Percentiles rank a stretch among this genome's conserved stretches.
phyloP scores from a whole-genome alignment of 2,329 filamentous ascomycete species.

The Paecilomyces dactylethromorphus region DNA sequence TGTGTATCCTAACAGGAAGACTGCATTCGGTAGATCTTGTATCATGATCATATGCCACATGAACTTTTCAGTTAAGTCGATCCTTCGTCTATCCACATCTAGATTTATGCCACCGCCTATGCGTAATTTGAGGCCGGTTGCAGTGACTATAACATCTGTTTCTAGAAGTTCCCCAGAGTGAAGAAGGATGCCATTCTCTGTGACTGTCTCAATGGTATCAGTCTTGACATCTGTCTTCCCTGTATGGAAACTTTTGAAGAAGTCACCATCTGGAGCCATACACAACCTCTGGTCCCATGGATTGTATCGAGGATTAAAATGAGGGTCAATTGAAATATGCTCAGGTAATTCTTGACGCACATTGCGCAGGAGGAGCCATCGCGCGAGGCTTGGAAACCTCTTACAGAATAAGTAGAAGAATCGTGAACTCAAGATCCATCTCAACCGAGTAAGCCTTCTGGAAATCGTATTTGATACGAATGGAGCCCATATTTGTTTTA shows the following conservation, averaged over 20 bases:
- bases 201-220: conserved; percentile 43
- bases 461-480: not conserved
- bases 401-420: conserved; percentile 43
- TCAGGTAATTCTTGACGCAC: conserved; percentile 47
- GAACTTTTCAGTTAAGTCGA: conserved; percentile 18
- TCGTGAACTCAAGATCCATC: conserved; percentile 34
- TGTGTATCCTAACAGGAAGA: conserved; percentile 27
- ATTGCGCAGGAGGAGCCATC: conserved; percentile 35
- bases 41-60: conserved; percentile 29
- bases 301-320: conserved; percentile 57
- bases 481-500: no score
- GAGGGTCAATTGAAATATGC: conserved; percentile 46
- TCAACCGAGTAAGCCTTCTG: conserved; percentile 30
- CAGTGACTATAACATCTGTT: conserved; percentile 32
- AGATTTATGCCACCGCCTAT: conserved; percentile 23
- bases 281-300: conserved; percentile 69
- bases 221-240: conserved; percentile 47
- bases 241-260: conserved; percentile 44
- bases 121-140: conserved; percentile 30
- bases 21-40: conserved; percentile 31
- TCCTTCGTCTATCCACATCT: conserved; percentile 19
- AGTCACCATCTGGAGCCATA: conserved; percentile 52
- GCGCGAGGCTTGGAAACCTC: conserved; percentile 43
- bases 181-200: conserved; percentile 39
- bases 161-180: conserved; percentile 25